These are phyloP conservation scores for Alternaria rosae DNA, from an alignment of 2,329 filamentous ascomycete species.

Conservation along the genomic window DNA sequence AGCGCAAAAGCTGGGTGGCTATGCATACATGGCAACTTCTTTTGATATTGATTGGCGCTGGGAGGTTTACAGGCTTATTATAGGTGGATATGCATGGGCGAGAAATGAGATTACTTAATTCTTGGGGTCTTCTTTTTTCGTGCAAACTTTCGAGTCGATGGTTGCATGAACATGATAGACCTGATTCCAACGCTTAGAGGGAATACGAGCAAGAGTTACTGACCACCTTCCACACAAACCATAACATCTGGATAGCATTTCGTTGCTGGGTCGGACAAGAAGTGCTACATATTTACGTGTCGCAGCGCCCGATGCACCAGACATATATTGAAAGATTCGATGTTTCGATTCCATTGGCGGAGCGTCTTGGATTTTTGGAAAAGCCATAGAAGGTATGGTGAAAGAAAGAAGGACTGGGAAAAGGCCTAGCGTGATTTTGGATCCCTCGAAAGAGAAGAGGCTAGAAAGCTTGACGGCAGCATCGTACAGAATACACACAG, in stretches of 20 bases:
- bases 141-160: background rate
- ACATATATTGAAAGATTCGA: too few species aligned
- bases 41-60: background rate
- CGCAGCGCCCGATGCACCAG: too few species aligned
- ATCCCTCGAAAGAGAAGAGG: background rate
- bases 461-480: background rate
- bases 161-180: background rate
- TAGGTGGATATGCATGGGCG: slow-evolving; percentile 4
- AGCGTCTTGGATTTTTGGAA: too few species aligned
- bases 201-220: background rate
- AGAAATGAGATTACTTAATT: background rate
- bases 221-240: background rate
- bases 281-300: too few species aligned
- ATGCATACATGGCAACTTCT: background rate
- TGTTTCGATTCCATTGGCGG: too few species aligned
- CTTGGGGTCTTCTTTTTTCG: background rate
- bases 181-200: too few species aligned
- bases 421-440: too few species aligned
- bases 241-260: too few species aligned
- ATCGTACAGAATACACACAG: background rate
- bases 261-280: too few species aligned
- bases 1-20: slow-evolving; percentile 6
- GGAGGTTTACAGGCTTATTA: background rate
- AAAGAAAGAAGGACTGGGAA: background rate
- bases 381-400: too few species aligned